Percentiles rank a stretch among this genome's conserved stretches.
Evolutionary conservation across 768 basidiomycete genomes (phyloP).

Genomic region (Kwoniella botswanensis): DNA sequence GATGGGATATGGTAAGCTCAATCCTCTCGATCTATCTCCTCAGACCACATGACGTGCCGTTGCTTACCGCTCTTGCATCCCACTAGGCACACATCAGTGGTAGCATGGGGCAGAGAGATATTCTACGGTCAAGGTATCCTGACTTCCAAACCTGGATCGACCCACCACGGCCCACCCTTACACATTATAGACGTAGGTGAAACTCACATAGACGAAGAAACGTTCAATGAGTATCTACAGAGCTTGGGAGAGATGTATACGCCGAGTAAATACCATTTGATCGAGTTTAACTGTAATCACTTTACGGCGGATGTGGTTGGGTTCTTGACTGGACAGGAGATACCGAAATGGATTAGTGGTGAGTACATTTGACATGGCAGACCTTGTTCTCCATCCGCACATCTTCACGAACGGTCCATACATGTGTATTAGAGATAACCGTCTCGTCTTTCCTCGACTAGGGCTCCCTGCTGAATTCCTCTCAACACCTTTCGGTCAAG

Average conservation of each 20-base stretch:
- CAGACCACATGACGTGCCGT: no score
- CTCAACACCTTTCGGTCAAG: conserved; percentile 83
- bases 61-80: no score
- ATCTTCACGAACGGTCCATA: background rate
- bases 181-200: conserved; percentile 49
- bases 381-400: background rate
- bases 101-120: conserved; percentile 81
- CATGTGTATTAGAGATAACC: background rate
- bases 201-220: conserved; percentile 72
- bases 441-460: conserved; percentile 10
- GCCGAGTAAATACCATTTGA: conserved; percentile 70
- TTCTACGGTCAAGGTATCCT: conserved; percentile 89
- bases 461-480: conserved; percentile 70
- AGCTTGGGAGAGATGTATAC: conserved; percentile 82
- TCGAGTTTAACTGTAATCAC: conserved; percentile 94
- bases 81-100: conserved; percentile 87
- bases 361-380: conserved; percentile 32
- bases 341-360: conserved; percentile 84
- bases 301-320: conserved; percentile 88
- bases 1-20: conserved; percentile 83
- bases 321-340: conserved; percentile 80
- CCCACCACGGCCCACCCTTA: conserved; percentile 63
- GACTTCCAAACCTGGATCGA: conserved; percentile 73
- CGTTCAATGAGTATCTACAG: conserved; percentile 79
- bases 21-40: no score